Evolutionary conservation across 495 filamentous ascomycete genomes (phyloP).

Genomic region (Amorphotheca resinae): DNA sequence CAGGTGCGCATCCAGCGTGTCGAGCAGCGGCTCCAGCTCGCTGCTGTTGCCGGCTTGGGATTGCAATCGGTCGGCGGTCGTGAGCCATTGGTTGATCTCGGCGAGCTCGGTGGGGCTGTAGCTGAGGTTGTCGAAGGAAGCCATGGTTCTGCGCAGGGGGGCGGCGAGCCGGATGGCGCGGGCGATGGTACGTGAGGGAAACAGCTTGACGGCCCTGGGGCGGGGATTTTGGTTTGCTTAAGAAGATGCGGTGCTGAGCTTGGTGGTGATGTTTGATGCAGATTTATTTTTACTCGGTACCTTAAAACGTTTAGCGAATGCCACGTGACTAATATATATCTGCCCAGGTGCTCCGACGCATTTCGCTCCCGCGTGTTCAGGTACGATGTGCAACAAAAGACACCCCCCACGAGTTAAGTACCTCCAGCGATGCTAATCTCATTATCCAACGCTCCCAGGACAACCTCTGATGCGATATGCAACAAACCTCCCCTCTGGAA

Average conservation of each 20-base stretch:
- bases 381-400: no score
- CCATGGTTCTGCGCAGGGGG: constrained; percentile 29
- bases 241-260: not conserved
- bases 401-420: no score
- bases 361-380: no score
- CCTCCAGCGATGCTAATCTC: no score
- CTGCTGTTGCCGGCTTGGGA: constrained; percentile 24
- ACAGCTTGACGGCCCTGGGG: constrained; percentile 37
- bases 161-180: constrained; percentile 34
- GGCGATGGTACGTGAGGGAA: constrained; percentile 28
- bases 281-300: no score
- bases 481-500: no score
- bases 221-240: not conserved
- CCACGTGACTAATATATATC: no score
- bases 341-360: no score
- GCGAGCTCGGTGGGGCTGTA: constrained; percentile 68
- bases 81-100: constrained; percentile 81
- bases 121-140: constrained; percentile 53
- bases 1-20: constrained; percentile 72
- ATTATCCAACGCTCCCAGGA: no score
- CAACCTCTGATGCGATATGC: no score
- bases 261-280: not conserved
- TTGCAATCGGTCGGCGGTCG: constrained; percentile 56
- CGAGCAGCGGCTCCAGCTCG: constrained; percentile 54
- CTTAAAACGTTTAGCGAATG: no score